Evolutionary conservation across 2,329 filamentous ascomycete species (phyloP).

Genomic region (Phoma sp.): DNA sequence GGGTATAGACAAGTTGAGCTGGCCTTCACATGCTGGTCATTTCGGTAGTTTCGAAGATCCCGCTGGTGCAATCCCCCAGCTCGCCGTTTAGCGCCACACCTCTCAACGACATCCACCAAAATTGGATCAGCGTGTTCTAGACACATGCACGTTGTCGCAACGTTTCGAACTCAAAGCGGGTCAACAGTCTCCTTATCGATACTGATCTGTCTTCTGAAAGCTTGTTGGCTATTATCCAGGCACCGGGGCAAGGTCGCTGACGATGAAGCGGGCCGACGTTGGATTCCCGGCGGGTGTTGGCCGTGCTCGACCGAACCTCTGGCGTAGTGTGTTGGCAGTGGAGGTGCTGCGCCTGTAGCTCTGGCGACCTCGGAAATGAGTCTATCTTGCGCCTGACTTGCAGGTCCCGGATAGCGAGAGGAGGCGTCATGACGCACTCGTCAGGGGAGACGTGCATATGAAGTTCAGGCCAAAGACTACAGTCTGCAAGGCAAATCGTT

Average conservation of each 20-base stretch:
- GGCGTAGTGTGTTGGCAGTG: not conserved
- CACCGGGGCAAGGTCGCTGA: slow-evolving; percentile 6
- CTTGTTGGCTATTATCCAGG: not conserved
- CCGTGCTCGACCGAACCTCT: slow-evolving; percentile 12
- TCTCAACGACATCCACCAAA: slow-evolving; percentile 7
- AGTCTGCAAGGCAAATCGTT: not conserved
- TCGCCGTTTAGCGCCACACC: slow-evolving; percentile 9
- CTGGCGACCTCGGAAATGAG: slow-evolving; percentile 2
- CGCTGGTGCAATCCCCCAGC: slow-evolving; percentile 3
- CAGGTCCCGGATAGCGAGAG: not conserved
- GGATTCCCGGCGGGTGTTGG: slow-evolving; percentile 8
- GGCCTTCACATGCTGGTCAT: slow-evolving; percentile 8
- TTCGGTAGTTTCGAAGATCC: not conserved
- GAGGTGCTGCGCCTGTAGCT: slow-evolving; percentile 6
- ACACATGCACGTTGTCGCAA: slow-evolving; percentile 15
- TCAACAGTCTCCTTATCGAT: slow-evolving; percentile 12
- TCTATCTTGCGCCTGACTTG: slow-evolving; percentile 6
- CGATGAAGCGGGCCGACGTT: slow-evolving; percentile 15
- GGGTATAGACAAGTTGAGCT: slow-evolving; percentile 3
- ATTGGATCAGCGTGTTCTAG: slow-evolving; percentile 18
- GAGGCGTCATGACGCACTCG: slow-evolving; percentile 1
- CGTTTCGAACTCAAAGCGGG: slow-evolving; percentile 13
- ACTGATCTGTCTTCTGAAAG: slow-evolving; percentile 12
- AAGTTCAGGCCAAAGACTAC: not conserved
- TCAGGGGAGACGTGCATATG: not conserved